Evolutionary conservation across 2,329 filamentous ascomycete species (phyloP).

Genomic region (Ophiostoma sp.): DNA sequence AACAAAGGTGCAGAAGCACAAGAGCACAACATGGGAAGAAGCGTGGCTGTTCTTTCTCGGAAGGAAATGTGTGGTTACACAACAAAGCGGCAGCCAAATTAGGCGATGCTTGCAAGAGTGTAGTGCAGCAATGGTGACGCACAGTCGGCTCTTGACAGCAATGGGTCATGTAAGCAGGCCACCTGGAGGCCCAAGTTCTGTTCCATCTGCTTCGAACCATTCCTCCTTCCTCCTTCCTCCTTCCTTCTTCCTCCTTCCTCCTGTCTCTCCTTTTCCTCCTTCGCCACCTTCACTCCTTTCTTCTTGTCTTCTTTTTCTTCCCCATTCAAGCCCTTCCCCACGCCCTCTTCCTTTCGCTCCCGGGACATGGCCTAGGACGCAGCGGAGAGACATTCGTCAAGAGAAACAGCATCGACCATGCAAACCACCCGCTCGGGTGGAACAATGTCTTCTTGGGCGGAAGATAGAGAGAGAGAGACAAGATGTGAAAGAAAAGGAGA

Average conservation of each 20-base stretch:
- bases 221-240: background rate
- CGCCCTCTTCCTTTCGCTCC: background rate
- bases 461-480: background rate
- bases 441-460: background rate
- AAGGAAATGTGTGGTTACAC: background rate
- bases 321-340: background rate
- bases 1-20: background rate
- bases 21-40: background rate
- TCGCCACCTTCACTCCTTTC: background rate
- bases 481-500: background rate
- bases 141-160: background rate
- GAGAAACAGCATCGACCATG: background rate
- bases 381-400: background rate
- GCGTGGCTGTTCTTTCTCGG: background rate
- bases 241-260: background rate
- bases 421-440: background rate
- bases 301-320: background rate
- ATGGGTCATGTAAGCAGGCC: background rate
- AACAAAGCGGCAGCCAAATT: background rate
- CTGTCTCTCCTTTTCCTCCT: background rate
- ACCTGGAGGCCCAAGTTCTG: background rate
- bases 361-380: background rate
- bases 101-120: background rate
- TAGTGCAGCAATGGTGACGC: background rate
- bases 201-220: background rate